These are phyloP conservation scores for Vitis hybrid DNA, from an alignment of 177 flowering plant genomes.

Conservation along the genomic window DNA sequence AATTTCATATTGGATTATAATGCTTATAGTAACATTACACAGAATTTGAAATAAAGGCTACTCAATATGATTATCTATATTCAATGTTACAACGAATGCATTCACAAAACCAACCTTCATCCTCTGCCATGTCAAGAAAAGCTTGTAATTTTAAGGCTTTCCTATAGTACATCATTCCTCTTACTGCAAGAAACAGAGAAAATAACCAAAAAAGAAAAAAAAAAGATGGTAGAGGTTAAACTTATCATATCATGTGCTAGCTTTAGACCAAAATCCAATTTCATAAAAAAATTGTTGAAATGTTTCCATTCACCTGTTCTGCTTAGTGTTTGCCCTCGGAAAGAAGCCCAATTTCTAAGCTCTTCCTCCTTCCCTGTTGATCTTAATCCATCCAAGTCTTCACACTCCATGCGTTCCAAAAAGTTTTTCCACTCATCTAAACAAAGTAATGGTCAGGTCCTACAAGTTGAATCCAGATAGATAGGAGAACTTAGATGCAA, in stretches of 20 bases:
- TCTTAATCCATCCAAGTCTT: constrained; percentile 34
- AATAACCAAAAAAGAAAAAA: background rate
- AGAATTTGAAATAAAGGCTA: background rate
- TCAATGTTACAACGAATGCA: constrained; percentile 1
- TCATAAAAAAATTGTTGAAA: background rate
- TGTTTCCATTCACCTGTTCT: constrained; percentile 60
- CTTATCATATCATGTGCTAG: background rate
- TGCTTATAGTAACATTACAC: background rate
- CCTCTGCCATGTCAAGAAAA: constrained; percentile 85
- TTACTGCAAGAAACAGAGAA: constrained; percentile 46
- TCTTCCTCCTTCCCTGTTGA: constrained; percentile 45
- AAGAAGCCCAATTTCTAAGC: constrained; percentile 86
- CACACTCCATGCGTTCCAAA: constrained; percentile 75
- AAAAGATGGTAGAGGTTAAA: no score
- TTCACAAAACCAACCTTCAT: constrained; percentile 50
- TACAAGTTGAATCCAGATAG: constrained; percentile 7
- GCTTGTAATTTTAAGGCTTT: constrained; percentile 90
- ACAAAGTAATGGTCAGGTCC: constrained; percentile 5
- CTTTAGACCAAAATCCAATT: background rate
- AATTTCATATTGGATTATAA: background rate
- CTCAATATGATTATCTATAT: background rate
- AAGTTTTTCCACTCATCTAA: constrained; percentile 92
- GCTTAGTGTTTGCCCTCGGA: constrained; percentile 81
- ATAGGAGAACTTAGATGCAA: background rate
- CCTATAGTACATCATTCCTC: constrained; percentile 98